Conservation (phyloP, 2,329 filamentous ascomycete genomes). For the Niveomyces coronatus region DNA sequence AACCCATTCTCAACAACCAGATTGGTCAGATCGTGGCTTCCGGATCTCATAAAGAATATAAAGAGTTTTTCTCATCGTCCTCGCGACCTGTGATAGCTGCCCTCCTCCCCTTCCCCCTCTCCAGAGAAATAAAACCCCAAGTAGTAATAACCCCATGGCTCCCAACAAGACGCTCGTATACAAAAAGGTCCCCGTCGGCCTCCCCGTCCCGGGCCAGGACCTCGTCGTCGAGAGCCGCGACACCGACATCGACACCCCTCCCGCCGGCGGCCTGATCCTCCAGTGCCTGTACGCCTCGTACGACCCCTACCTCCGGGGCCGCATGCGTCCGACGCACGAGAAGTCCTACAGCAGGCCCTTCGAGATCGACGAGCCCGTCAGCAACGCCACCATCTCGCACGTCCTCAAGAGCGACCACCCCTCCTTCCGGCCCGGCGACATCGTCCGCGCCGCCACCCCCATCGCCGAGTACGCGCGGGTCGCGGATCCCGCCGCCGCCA, state of each 20-base stretch:
- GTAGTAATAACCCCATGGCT: too few relatives aligned
- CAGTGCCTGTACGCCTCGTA: constrained; percentile 66
- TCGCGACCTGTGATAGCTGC: too few relatives aligned
- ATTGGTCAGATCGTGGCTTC: too few relatives aligned
- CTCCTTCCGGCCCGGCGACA: constrained; percentile 56
- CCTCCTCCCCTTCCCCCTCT: too few relatives aligned
- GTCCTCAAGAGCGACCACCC: constrained; percentile 59
- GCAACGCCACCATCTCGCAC: constrained; percentile 52
- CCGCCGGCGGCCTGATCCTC: constrained; percentile 55
- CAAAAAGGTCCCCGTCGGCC: constrained; percentile 55
- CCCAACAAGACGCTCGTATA: constrained; percentile 67
- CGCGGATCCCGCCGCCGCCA: constrained; percentile 29
- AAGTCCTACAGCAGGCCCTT: constrained; percentile 51
- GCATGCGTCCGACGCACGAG: constrained; percentile 55
- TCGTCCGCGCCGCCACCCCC: constrained; percentile 47
- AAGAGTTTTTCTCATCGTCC: too few relatives aligned
- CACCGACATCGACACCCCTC: constrained; percentile 53
- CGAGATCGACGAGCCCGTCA: constrained; percentile 50
- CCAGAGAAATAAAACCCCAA: too few relatives aligned
- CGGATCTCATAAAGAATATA: too few relatives aligned
- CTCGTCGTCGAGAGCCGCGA: constrained; percentile 54
- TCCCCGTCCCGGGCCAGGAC: constrained; percentile 61
- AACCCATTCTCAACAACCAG: too few relatives aligned
- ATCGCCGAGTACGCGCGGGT: constrained; percentile 61
- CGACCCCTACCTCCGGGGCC: constrained; percentile 77